Percentiles rank a stretch among this genome's conserved stretches.
Conservation (phyloP, 148 eudicot genomes). For the Chenopodium quinoa region DNA sequence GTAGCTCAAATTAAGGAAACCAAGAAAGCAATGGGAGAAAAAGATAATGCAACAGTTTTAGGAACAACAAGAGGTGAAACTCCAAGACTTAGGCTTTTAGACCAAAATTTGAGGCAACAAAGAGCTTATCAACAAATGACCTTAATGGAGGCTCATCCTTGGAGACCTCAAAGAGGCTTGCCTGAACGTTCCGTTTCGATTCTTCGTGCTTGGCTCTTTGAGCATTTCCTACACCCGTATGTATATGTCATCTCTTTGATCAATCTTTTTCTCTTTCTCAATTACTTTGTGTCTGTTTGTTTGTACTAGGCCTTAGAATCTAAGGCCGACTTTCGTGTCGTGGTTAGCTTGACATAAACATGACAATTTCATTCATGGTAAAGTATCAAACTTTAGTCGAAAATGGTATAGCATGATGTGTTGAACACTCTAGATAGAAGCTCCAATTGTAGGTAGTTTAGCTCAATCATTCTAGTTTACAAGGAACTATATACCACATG, state of each 20-base stretch:
- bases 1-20: slow-evolving; percentile 67
- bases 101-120: slow-evolving; percentile 83
- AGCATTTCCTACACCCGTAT: slow-evolving; percentile 97
- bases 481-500: slow-evolving; percentile 29
- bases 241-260: slow-evolving; percentile 35
- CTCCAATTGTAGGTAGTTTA: slow-evolving; percentile 12
- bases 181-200: slow-evolving; percentile 90
- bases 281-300: neutral
- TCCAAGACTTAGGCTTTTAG: slow-evolving; percentile 79
- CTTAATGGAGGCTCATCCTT: slow-evolving; percentile 84
- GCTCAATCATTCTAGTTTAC: slow-evolving; percentile 27
- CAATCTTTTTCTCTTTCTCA: neutral
- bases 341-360: slow-evolving; percentile 9
- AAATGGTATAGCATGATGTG: slow-evolving; percentile 26
- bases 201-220: slow-evolving; percentile 98
- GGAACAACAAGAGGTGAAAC: slow-evolving; percentile 80
- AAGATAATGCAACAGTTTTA: slow-evolving; percentile 41
- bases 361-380: neutral
- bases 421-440: slow-evolving; percentile 18
- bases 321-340: neutral
- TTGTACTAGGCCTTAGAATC: neutral
- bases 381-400: slow-evolving; percentile 25
- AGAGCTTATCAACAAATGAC: slow-evolving; percentile 78
- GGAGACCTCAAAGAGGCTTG: slow-evolving; percentile 93
- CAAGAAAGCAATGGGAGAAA: slow-evolving; percentile 77